A percentile compares a stretch with the other conserved stretches of the same genome.
Conservation (phyloP, 306 rosid genomes). For the Styphnolobium japonicum region DNA sequence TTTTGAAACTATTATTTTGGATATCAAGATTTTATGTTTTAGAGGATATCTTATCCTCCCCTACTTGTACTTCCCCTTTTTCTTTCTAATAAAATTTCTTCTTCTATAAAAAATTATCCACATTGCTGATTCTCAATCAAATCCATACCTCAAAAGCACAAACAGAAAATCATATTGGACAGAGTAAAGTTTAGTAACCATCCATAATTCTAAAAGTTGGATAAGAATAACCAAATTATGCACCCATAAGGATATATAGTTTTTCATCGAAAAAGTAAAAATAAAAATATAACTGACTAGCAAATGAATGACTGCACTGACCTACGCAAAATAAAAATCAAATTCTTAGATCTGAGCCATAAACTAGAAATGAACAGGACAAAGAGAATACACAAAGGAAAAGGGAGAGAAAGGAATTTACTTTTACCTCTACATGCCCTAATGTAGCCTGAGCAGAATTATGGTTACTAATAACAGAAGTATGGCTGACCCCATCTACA, state of each 20-base stretch:
- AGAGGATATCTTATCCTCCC: neutral
- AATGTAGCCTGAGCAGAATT: conserved; percentile 48
- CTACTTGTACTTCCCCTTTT: neutral
- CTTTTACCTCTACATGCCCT: conserved; percentile 73
- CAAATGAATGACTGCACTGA: neutral
- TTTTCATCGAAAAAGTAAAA: neutral
- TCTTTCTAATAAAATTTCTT: neutral
- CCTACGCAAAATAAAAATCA: neutral
- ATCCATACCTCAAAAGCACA: neutral
- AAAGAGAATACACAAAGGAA: neutral
- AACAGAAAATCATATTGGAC: neutral
- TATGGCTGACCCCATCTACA: conserved; percentile 61
- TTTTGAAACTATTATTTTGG: neutral
- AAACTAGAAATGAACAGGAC: neutral
- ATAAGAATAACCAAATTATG: neutral
- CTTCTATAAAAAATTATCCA: neutral
- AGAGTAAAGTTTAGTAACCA: neutral
- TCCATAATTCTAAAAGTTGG: neutral
- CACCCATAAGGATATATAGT: neutral
- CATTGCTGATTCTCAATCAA: neutral
- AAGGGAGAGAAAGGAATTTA: neutral
- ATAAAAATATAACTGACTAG: neutral
- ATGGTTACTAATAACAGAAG: conserved; percentile 52
- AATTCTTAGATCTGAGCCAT: neutral
- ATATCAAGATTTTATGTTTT: neutral